These are phyloP conservation scores for Cordyceps tenuipes DNA, from an alignment of 2,329 filamentous ascomycete species.

Conservation along the genomic window DNA sequence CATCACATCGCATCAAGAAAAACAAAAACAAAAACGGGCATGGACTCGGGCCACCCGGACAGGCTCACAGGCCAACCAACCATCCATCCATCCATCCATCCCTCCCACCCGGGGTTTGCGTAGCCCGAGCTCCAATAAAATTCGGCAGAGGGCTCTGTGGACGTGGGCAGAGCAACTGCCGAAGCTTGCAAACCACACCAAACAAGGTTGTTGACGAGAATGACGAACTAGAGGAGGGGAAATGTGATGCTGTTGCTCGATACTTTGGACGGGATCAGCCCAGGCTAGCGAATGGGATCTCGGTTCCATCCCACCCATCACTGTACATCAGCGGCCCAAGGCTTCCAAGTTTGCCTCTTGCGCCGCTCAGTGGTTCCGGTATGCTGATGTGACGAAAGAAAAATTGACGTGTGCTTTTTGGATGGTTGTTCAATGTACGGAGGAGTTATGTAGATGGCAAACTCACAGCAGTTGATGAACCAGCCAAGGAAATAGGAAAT, in stretches of 20 bases:
- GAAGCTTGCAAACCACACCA: neutral
- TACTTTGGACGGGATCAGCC: neutral
- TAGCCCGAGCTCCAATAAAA: neutral
- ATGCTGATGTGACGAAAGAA: neutral
- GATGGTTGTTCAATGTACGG: too few species aligned
- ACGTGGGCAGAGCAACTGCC: neutral
- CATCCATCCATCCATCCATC: too few species aligned
- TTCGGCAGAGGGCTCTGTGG: neutral
- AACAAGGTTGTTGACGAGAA: neutral
- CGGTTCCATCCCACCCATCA: neutral
- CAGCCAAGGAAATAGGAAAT: too few species aligned
- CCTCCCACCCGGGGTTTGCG: neutral
- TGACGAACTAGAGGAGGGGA: too few species aligned
- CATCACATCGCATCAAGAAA: neutral
- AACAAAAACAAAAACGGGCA: neutral
- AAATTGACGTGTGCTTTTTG: too few species aligned
- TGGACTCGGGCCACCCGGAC: neutral
- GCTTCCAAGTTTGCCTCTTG: neutral
- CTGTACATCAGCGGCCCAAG: neutral
- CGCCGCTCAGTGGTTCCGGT: neutral
- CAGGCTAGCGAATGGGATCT: neutral
- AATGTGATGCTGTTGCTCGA: neutral
- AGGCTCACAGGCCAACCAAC: too few species aligned
- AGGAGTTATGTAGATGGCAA: too few species aligned
- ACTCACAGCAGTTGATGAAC: too few species aligned